Evolutionary conservation across 208 protist genomes (phyloP), one percentile per base, ranked within the genome.

Genomic region (Herpetomonas samuelpessoai): DNA sequence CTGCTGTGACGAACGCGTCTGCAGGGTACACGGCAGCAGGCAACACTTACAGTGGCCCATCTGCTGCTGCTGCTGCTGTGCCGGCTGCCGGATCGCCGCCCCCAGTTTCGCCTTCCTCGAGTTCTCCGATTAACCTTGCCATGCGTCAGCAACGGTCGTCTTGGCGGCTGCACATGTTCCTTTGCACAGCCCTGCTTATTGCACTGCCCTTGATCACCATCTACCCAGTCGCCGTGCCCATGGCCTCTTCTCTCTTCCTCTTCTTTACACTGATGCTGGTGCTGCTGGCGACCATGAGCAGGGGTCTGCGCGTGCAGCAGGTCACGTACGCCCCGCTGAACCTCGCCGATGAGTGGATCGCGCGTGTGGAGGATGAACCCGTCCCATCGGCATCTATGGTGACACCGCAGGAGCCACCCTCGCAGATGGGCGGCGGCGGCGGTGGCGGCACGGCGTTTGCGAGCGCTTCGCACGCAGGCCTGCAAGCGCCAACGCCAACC

Each of bases 111-210:
- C 62, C 31, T 58, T 79, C 16, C 35, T 71, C 56, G 61, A 67
- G 45, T 65, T 56, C n/a, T 60, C 59, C 19, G 14, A 70, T 35
- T 60, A n/a, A n/a, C n/a, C n/a, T n/a, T n/a, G n/a, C 63, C 12
- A 74, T 73, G 41, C 25, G 25, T 27, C 65, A 78, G 24, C 46
- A 75, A 25, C 68, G 78, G n/a, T 25, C 56, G 27, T 65, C 68
- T 29, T 85, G 78, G 78, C 78, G 74, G 19, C 52, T 81, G 63
- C 62, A 80, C 44, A 35, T 82, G 7, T 71, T 77, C 29, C 26
- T 83, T 18, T 57, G 55, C 62, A 49, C 72, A 25, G 66, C 50
- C 1, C 16, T 70, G 18, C 52, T 83, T 2, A 39, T 73, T 7
- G 54, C 66, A 16, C 41, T 83, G 16, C 73, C 76, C 25, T 68